Percentiles rank a stretch among this genome's conserved stretches.
phyloP scores from a whole-genome alignment of 768 basidiomycete species.

The Nidula microcarpa region DNA sequence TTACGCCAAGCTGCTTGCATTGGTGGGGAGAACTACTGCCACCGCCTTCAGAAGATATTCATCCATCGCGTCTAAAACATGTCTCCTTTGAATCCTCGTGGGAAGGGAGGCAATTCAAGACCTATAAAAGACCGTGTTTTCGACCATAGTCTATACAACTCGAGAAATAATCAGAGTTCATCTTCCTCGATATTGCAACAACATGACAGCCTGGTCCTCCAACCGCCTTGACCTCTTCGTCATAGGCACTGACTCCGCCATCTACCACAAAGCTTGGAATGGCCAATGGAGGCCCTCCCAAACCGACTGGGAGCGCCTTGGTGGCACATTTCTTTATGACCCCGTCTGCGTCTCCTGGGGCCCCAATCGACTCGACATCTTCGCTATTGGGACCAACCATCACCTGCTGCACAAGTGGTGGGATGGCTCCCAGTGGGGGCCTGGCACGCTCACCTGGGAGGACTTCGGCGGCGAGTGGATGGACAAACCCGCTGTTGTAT shows the following conservation, averaged over 20 bases:
- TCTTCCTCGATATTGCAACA: neutral
- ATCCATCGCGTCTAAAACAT: too few relatives aligned
- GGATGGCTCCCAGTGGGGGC: slow-evolving; percentile 5
- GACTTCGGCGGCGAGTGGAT: slow-evolving; percentile 5
- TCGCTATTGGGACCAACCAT: slow-evolving; percentile 7
- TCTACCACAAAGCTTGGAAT: slow-evolving; percentile 10
- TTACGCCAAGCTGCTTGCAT: too few relatives aligned
- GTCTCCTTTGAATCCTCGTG: too few relatives aligned
- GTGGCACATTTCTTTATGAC: slow-evolving; percentile 4
- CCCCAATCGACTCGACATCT: slow-evolving; percentile 9
- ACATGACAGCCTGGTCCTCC: slow-evolving; percentile 6
- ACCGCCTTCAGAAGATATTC: too few relatives aligned
- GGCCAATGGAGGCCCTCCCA: slow-evolving; percentile 2
- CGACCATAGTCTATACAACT: too few relatives aligned
- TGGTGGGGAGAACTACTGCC: too few relatives aligned
- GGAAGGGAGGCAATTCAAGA: too few relatives aligned
- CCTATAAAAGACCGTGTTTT: too few relatives aligned
- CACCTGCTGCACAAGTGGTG: slow-evolving; percentile 9
- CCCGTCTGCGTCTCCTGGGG: slow-evolving; percentile 9
- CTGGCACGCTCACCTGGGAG: slow-evolving; percentile 1
- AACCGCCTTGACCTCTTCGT: slow-evolving; percentile 12
- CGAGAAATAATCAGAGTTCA: too few relatives aligned
- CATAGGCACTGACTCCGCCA: slow-evolving; percentile 10
- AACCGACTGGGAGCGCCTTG: slow-evolving; percentile 3
- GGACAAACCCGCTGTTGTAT: slow-evolving; percentile 6